Base-by-base conservation (phyloP, 2,329 filamentous ascomycete species). In the Ciborinia camelliae region DNA sequence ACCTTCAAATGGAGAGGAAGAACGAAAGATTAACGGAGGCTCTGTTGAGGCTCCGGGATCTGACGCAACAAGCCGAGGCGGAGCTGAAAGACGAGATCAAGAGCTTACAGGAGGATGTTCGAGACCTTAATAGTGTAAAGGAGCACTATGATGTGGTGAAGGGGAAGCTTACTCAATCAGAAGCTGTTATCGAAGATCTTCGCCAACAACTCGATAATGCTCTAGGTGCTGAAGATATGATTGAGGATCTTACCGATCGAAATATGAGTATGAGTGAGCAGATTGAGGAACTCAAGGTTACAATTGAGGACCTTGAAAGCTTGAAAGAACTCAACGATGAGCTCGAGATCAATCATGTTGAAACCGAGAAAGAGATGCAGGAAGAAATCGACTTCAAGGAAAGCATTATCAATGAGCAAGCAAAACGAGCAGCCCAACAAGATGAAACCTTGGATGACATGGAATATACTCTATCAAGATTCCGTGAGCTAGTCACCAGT, bases 301-400 rank as follows among this genome's bases (percentile, higher is more conserved):
- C 89, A 9, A 90, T 98, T 67, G 89, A 93, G 68, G 94, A 98
- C 69, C 83, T 98, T 14, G 92, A 97, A 76, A 91, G 86, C 66
- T 79, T 98, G 62, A 93, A 92, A 75, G 94, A 99, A 74, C 87
- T 98, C 71, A 96, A 92, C 71, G 93, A 98, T 73, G 95, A 99
- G 77, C 86, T 99, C 4, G 93, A 97, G 75, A 85, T 91, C 71
- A 97, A 97, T 74, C 93, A 97, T 73, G 86, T 95, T 4, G 92
- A 97, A 74, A 91, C 92, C 43, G 91, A 96, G 75, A 96, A 94
- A 76, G 93, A 98, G 75, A 85, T 99, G 77, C 92, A 97, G 75
- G 90, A 96, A 71, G 93, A 97, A 72, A 85, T 98, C 63, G 93
- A 97, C 74, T 90, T 92, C 78, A 91, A 90, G 75, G 93, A 97